A percentile compares a stretch with the other conserved stretches of the same genome.
Evolutionary conservation across 495 filamentous ascomycete species (phyloP).

Genomic region (Clohesyomyces aquaticus): DNA sequence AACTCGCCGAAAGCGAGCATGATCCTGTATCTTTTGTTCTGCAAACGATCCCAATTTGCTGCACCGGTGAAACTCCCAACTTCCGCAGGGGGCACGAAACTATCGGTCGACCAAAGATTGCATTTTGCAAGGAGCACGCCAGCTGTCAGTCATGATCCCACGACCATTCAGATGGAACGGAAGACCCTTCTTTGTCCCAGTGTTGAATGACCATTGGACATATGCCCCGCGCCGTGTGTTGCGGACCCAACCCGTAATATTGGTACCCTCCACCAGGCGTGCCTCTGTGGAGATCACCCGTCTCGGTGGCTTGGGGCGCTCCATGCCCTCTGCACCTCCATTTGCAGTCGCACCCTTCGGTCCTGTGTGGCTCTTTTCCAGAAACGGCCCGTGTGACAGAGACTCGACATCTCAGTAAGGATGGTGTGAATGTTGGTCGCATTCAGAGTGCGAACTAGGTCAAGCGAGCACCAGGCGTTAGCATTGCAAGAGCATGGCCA

Average conservation of each 20-base stretch:
- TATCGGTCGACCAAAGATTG: constrained; percentile 29
- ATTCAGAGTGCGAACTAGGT: constrained; percentile 26
- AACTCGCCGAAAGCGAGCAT: not conserved
- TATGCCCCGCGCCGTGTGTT: constrained; percentile 7
- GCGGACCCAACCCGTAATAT: constrained; percentile 36
- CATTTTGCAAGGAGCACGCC: constrained; percentile 15
- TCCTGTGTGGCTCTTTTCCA: constrained; percentile 20
- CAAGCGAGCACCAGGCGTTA: constrained; percentile 25
- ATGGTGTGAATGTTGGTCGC: constrained; percentile 8
- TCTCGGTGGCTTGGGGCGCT: constrained; percentile 37
- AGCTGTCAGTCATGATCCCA: constrained; percentile 14
- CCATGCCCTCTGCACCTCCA: constrained; percentile 33
- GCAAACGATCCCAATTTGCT: constrained; percentile 3
- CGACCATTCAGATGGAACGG: constrained; percentile 23
- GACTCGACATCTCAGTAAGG: not conserved
- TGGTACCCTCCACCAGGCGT: constrained; percentile 29
- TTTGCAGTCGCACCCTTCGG: constrained; percentile 16
- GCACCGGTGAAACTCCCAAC: not conserved
- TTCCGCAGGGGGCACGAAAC: constrained; percentile 1
- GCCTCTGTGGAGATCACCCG: constrained; percentile 40
- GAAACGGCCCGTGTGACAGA: constrained; percentile 24
- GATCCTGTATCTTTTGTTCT: not conserved
- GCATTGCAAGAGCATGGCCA: constrained; percentile 9
- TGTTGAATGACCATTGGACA: constrained; percentile 16
- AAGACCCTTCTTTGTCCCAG: not conserved